Evolutionary conservation across 352 stramenopile genomes (phyloP).

Genomic region (Globisporangium nagaii): DNA sequence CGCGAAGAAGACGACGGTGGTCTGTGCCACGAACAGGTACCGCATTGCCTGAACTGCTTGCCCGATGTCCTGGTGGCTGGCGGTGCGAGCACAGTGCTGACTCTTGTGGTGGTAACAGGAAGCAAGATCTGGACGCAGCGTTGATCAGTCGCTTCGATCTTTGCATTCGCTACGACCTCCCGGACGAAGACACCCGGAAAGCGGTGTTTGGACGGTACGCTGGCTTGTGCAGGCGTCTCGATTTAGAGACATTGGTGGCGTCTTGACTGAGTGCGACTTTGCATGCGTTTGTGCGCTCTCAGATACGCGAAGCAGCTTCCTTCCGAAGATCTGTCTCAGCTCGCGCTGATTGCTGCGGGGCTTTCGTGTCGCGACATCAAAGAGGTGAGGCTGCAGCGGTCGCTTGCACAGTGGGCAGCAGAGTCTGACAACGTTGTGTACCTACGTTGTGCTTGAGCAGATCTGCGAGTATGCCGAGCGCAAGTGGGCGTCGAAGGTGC

Average conservation of each 20-base stretch:
- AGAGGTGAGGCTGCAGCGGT: slow-evolving; percentile 42
- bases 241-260: background rate
- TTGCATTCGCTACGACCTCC: slow-evolving; percentile 89
- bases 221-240: background rate
- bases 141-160: slow-evolving; percentile 93
- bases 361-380: slow-evolving; percentile 93
- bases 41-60: background rate
- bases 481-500: slow-evolving; percentile 88
- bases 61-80: background rate
- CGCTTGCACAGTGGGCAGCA: too few species aligned
- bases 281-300: background rate
- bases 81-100: background rate
- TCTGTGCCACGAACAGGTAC: slow-evolving; percentile 89
- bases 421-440: too few species aligned
- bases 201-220: slow-evolving; percentile 86
- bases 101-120: slow-evolving; percentile 33
- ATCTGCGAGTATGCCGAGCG: slow-evolving; percentile 92
- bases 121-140: slow-evolving; percentile 90
- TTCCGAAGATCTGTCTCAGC: slow-evolving; percentile 57
- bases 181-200: slow-evolving; percentile 71
- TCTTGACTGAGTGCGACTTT: background rate
- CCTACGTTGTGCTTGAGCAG: slow-evolving; percentile 17
- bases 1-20: slow-evolving; percentile 88
- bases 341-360: slow-evolving; percentile 75
- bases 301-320: slow-evolving; percentile 90